phyloP scores from a whole-genome alignment of 2,329 filamentous ascomycete species.

The Beauveria sp. region DNA sequence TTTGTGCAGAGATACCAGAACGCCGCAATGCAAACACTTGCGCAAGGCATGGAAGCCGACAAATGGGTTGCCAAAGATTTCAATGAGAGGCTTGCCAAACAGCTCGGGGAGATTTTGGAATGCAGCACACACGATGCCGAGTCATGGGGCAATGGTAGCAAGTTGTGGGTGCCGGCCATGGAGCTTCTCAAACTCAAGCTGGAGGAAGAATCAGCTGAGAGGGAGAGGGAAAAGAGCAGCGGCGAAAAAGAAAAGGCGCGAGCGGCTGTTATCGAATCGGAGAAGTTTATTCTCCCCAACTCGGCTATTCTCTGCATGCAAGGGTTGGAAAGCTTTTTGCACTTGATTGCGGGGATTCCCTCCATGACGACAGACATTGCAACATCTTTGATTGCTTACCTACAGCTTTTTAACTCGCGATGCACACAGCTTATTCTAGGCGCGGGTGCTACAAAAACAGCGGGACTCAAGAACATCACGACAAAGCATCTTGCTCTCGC shows the following conservation, averaged over 20 bases:
- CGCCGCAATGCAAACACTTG: slow-evolving; percentile 64
- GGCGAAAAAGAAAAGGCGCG: slow-evolving; percentile 56
- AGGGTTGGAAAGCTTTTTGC: slow-evolving; percentile 75
- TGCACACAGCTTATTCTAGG: slow-evolving; percentile 95
- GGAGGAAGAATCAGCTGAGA: slow-evolving; percentile 28
- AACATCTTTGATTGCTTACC: slow-evolving; percentile 69
- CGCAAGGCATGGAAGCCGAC: slow-evolving; percentile 71
- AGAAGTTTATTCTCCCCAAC: slow-evolving; percentile 77
- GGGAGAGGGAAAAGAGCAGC: not conserved
- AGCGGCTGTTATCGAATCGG: slow-evolving; percentile 71
- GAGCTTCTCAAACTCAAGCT: slow-evolving; percentile 29
- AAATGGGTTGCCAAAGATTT: slow-evolving; percentile 76
- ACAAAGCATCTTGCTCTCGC: slow-evolving; percentile 91
- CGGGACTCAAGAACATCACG: slow-evolving; percentile 90
- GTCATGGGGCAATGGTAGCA: slow-evolving; percentile 56
- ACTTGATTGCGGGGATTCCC: slow-evolving; percentile 76
- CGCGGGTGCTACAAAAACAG: slow-evolving; percentile 80
- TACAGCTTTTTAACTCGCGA: slow-evolving; percentile 91
- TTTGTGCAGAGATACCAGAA: slow-evolving; percentile 69
- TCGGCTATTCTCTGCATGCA: slow-evolving; percentile 76
- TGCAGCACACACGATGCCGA: slow-evolving; percentile 63
- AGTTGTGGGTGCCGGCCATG: slow-evolving; percentile 47
- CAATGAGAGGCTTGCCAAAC: slow-evolving; percentile 47
- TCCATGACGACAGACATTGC: slow-evolving; percentile 83
- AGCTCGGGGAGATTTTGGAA: slow-evolving; percentile 58